Base-by-base conservation (phyloP, 2,329 filamentous ascomycete species). In the Penicillium decumbens region DNA sequence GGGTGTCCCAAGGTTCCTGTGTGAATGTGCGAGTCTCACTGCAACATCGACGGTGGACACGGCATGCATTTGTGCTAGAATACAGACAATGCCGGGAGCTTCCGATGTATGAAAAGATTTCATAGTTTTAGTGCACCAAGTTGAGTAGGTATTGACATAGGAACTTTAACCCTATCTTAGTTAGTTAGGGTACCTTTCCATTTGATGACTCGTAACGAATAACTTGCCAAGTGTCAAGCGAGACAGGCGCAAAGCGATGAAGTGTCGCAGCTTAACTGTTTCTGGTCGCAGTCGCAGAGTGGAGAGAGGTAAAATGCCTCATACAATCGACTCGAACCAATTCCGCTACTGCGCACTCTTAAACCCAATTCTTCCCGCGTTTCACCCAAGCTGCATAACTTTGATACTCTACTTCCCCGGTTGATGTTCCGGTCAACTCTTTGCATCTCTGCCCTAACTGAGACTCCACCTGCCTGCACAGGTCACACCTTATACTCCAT, bases 401-500 rank as follows among this genome's bases (percentile, higher is more conserved):
- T 18, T 20, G 15, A 7, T 10, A 24, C 35, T 41, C 50, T 46
- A 53, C 50, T 53, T 53, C 43, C 46, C 51, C 51, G 47, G 38
- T 41, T 51, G 46, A 47, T 48, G 41, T 40, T 45, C 48, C 51
- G 51, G 51, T 54, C 51, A 54, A 41, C 20, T 8, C 13, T 40
- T 40, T 9, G 24, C 6, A 23, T 23, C 33, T 37, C 15, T 18
- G 45, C 18, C 45, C 30, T 28, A 40, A 20, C 20, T 8, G 6
- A 15, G 29, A 18, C 43, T 45, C 46, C 46, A 43, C 50, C 43
- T 45, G 47, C 51, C 43, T 45, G 47, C 51, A 53, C 50, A 53
- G 54, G 52, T 54, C 51, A 52, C 54, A 54, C 49, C 54, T 54
- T 56, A 56, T 54, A 51, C 37, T 33, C 3, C 12, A 10, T 20